Evolutionary conservation across 1,284 basidiomycete species (phyloP), one percentile per base, ranked within the genome.

Genomic region (Ustilago crameri): DNA sequence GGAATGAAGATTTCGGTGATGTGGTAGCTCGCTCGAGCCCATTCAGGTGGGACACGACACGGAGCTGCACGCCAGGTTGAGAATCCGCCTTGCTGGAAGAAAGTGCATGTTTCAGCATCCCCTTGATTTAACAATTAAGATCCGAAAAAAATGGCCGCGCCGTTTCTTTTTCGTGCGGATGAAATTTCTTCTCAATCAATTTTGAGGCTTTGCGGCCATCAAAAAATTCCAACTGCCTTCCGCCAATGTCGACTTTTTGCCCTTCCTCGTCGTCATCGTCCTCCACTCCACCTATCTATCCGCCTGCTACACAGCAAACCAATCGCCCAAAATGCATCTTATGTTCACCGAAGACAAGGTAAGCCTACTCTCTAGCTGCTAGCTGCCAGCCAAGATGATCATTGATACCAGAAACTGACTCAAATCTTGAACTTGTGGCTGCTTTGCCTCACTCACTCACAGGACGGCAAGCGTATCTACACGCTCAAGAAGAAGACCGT

Each of bases 381-480:
- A 15, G 35, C 17, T 37, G 35, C 35, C 12, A 37, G 7, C 35
- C 8, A 15, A 37, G 12, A 37, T 37, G 7, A 7, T 37, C 8
- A 9, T 15, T 17, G 15, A 17, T 9, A 5, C 30, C 30, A 7
- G 30, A 30, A 30, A 30, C 30, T 30, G 30, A 30, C 30, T 12
- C 30, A 30, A 30, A n/a, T n/a, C 30, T 30, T 30, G 30, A 12
- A 30, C 12, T 37, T 37, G 35, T 17, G 7, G 12, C 12, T 37
- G 17, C 8, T n/a, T 37, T 8, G 5, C 15, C n/a, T 9, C 15
- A 15, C 5, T 37, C 35, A 17, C n/a, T n/a, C 35, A 37, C 41
- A 82, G 80, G 67, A 79, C 43, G 80, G 80, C 37, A 81, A 81
- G 59, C 79, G 81, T n/a, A 57, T 75, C 60, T 83, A 83, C 65